Evolutionary conservation across 306 rosid genomes (phyloP).

Genomic region (Glycine latifolia): DNA sequence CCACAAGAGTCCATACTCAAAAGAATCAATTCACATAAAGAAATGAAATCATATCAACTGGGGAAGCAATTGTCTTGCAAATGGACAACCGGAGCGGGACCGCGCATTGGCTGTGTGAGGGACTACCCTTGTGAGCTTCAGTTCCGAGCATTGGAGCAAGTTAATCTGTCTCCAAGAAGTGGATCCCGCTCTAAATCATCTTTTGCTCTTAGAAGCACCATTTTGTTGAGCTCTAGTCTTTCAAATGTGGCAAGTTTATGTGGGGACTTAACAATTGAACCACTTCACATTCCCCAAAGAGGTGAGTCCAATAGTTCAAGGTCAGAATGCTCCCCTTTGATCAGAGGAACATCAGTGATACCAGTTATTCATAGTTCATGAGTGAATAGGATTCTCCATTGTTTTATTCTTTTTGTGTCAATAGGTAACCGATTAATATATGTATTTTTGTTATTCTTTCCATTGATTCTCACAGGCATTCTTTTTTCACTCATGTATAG

Average conservation of each 20-base stretch:
- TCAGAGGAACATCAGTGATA: constrained; percentile 58
- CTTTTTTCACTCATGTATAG: constrained; percentile 53
- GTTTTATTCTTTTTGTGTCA: constrained; percentile 63
- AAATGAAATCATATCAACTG: constrained; percentile 76
- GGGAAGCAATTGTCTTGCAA: constrained; percentile 93
- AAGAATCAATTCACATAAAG: constrained; percentile 84
- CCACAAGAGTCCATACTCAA: constrained; percentile 75
- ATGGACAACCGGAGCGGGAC: constrained; percentile 99
- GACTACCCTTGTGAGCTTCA: constrained; percentile 92
- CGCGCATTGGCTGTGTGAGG: constrained; percentile 90
- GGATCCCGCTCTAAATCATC: constrained; percentile 46
- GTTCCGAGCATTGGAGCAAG: constrained; percentile 84
- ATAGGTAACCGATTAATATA: constrained; percentile 59
- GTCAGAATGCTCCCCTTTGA: constrained; percentile 57
- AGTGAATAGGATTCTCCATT: constrained; percentile 50
- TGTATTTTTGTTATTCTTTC: constrained; percentile 57
- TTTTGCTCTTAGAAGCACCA: constrained; percentile 45
- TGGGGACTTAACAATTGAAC: constrained; percentile 45
- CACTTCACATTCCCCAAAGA: constrained; percentile 33
- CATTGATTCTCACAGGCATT: constrained; percentile 52
- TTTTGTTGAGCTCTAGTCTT: constrained; percentile 51
- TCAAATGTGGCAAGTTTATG: constrained; percentile 40
- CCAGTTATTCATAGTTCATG: constrained; percentile 47
- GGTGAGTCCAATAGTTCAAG: constrained; percentile 41
- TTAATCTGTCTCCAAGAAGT: constrained; percentile 83